These are phyloP conservation scores for Fusarium duplospermum DNA, from an alignment of 2,329 filamentous ascomycete genomes.

Conservation along the genomic window DNA sequence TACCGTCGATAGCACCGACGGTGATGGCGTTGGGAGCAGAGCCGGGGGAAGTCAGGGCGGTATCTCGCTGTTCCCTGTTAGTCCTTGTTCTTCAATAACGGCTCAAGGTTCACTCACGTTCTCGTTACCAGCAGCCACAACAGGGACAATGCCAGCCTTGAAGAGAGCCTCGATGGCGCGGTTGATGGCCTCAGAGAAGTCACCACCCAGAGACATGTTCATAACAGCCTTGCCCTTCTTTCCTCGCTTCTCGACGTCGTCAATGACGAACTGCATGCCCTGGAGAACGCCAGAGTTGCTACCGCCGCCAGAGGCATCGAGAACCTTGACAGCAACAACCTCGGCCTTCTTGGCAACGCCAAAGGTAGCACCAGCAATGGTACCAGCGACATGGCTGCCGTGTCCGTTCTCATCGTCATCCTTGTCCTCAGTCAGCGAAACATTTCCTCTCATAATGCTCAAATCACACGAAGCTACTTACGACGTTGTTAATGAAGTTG, in stretches of 20 bases:
- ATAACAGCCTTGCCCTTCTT: constrained; percentile 66
- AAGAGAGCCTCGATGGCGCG: constrained; percentile 63
- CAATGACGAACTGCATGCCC: constrained; percentile 68
- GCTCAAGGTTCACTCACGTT: constrained; percentile 47
- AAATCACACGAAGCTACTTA: constrained; percentile 47
- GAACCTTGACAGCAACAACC: constrained; percentile 70
- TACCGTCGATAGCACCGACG: constrained; percentile 68
- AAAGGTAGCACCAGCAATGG: constrained; percentile 69
- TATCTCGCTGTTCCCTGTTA: constrained; percentile 54
- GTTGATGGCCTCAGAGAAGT: constrained; percentile 63
- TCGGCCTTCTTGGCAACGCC: constrained; percentile 64
- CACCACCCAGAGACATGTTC: constrained; percentile 72
- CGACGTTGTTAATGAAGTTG: constrained; percentile 62
- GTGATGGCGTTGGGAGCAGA: constrained; percentile 68
- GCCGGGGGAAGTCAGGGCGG: constrained; percentile 63
- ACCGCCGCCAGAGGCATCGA: constrained; percentile 57
- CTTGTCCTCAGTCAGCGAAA: constrained; percentile 35
- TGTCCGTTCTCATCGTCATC: constrained; percentile 71
- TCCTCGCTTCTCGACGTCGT: constrained; percentile 57
- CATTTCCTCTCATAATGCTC: background rate
- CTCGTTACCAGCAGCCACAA: constrained; percentile 72
- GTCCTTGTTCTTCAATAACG: background rate
- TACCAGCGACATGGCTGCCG: constrained; percentile 73
- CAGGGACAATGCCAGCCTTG: constrained; percentile 64
- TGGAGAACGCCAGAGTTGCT: constrained; percentile 60